Evolutionary conservation across 306 rosid species (phyloP), one percentile per base, ranked within the genome.

Genomic region (Pyrus communis): DNA sequence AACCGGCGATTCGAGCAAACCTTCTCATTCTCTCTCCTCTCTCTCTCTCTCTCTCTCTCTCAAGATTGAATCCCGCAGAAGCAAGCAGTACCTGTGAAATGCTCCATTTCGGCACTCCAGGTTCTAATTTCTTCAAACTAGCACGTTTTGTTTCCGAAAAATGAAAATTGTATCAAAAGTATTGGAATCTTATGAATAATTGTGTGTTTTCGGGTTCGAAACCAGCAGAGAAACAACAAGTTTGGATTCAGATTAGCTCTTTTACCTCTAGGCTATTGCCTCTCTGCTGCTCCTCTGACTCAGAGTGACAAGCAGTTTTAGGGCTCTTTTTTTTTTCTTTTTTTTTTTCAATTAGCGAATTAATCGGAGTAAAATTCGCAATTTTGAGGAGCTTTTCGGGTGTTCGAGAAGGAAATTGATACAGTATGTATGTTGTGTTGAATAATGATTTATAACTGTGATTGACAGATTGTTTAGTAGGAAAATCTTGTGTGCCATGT

Each of bases 41-140:
- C 22, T 55, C 27, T 25, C 27, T 25, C 25, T 11, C 51, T 19
- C 27, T 21, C 58, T 21, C 28, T 13, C 65, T 70, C 43, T n/a
- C 70, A 61, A 45, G 19, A 74, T 38, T 12, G 76, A 55, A 54
- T 7, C 21, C 28, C 10, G 63, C 9, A 17, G 22, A 66, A 7
- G 22, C 27, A 19, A 9, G 28, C 28, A 21, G n/a, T 28, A 7
- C 45, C 25, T 45, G 13, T 23, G 11, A 18, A 43, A 74, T 61
- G 78, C 43, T 74, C 59, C 59, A 10, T 61, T 63, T 25, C 43
- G 2, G 58, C 75, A 23, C 75, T 43, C 11, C 78, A 80, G 84
- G 84, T 76, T 72, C 81, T 59, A n/a, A 7, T 33, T 9, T 57
- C 67, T 57, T 71, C 49, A 21, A 11, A 52, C 14, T 19, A 31